phyloP scores from a whole-genome alignment of 2,329 filamentous ascomycete species.

The Ophiostoma fasciatum region DNA sequence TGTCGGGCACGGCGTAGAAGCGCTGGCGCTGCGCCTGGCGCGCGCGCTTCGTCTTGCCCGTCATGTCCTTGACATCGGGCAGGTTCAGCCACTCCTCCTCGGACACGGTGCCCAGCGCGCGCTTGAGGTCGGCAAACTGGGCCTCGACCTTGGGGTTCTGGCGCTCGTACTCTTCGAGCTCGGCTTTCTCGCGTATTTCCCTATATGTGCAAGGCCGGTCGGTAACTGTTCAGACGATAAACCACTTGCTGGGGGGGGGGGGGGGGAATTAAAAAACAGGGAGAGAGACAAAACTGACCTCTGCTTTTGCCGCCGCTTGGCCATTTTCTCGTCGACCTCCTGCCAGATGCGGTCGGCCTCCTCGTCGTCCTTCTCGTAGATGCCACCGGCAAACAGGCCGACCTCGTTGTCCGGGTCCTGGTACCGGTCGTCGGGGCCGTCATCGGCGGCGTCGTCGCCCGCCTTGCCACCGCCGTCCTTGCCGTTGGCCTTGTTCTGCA shows the following conservation, averaged over 20 bases:
- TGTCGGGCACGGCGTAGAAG: conserved; percentile 95
- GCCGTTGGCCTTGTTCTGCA: conserved; percentile 36
- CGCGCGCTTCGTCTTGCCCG: conserved; percentile 76
- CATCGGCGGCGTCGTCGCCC: conserved; percentile 48
- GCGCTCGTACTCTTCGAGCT: conserved; percentile 87
- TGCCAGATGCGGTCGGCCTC: conserved; percentile 95
- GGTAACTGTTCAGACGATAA: too few species aligned
- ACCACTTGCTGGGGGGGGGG: conserved; percentile 31
- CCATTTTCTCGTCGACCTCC: conserved; percentile 95
- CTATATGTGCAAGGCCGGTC: conserved; percentile 57
- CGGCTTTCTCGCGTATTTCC: conserved; percentile 84
- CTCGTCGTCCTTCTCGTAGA: conserved; percentile 95
- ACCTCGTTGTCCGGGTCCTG: conserved; percentile 97
- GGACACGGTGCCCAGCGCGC: conserved; percentile 71
- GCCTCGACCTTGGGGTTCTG: conserved; percentile 98
- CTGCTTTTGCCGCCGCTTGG: conserved; percentile 68
- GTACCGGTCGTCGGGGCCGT: conserved; percentile 41
- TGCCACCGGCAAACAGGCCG: conserved; percentile 84
- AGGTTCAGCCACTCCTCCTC: conserved; percentile 95
- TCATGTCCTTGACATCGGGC: conserved; percentile 91
- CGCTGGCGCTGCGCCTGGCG: conserved; percentile 70
- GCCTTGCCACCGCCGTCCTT: conserved; percentile 57
- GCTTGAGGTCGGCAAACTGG: conserved; percentile 91
- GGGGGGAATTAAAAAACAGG: neutral
- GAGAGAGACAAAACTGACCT: conserved; percentile 48